A percentile compares a stretch with the other conserved stretches of the same genome.
These are phyloP conservation scores for Daldinia sp. DNA, from an alignment of 2,329 filamentous ascomycete species.

Conservation along the genomic window DNA sequence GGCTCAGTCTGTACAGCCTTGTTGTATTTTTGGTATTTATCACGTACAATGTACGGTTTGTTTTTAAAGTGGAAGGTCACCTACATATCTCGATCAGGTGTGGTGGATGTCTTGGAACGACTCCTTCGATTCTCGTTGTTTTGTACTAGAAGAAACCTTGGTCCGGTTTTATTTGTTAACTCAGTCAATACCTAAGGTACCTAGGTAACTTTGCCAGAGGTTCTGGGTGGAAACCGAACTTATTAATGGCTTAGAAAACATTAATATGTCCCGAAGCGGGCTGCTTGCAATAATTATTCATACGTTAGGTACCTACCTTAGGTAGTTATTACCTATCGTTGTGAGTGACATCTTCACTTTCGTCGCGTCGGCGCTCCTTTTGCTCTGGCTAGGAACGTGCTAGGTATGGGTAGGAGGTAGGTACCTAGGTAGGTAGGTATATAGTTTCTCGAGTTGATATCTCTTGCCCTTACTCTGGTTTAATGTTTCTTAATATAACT, in stretches of 20 bases:
- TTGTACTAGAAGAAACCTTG: conserved; percentile 1
- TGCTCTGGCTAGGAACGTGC: too few relatives aligned
- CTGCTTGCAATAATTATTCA: background rate
- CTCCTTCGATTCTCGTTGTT: background rate
- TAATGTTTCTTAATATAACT: too few relatives aligned
- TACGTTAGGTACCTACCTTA: too few relatives aligned
- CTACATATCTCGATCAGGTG: conserved; percentile 16
- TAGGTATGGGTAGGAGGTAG: too few relatives aligned
- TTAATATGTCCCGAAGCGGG: background rate
- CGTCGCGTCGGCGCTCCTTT: too few relatives aligned
- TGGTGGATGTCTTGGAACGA: conserved; percentile 10
- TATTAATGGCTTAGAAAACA: background rate
- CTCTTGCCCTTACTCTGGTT: too few relatives aligned
- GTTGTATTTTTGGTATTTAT: conserved; percentile 26
- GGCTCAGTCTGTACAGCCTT: conserved; percentile 9
- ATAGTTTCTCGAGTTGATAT: too few relatives aligned
- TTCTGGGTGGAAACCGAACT: background rate
- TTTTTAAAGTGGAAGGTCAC: background rate
- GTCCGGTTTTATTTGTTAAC: background rate
- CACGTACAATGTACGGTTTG: conserved; percentile 9
- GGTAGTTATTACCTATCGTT: too few relatives aligned
- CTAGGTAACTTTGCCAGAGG: background rate
- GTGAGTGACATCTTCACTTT: too few relatives aligned
- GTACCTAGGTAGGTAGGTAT: too few relatives aligned
- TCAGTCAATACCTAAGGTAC: background rate